Conservation (phyloP, 768 basidiomycete genomes). For the Megacollybia marginata region DNA sequence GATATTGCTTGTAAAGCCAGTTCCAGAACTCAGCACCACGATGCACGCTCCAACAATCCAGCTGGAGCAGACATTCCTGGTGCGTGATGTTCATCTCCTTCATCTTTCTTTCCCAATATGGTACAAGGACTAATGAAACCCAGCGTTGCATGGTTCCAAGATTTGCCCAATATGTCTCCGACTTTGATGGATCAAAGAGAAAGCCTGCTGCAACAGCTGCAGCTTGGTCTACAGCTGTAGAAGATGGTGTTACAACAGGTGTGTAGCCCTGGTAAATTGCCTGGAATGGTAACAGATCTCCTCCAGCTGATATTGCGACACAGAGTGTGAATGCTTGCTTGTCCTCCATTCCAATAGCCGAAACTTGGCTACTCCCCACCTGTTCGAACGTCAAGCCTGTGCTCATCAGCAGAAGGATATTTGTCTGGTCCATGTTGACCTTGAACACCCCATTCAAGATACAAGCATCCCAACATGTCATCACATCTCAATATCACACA, state of each 20-base stretch:
- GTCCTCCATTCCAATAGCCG: slow-evolving; percentile 17
- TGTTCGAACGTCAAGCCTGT: slow-evolving; percentile 10
- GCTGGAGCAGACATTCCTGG: slow-evolving; percentile 12
- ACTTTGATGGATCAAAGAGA: slow-evolving; percentile 10
- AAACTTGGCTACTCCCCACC: slow-evolving; percentile 17
- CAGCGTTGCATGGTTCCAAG: slow-evolving; percentile 11
- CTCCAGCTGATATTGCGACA: slow-evolving; percentile 15
- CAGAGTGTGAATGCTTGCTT: slow-evolving; percentile 26
- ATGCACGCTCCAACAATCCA: slow-evolving; percentile 25
- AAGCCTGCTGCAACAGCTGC: slow-evolving; percentile 9
- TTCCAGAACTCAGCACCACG: slow-evolving; percentile 17
- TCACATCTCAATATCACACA: neutral
- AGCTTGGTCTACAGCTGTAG: slow-evolving; percentile 2
- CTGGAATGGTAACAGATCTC: slow-evolving; percentile 21
- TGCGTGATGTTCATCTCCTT: neutral
- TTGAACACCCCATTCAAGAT: neutral
- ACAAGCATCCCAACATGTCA: neutral
- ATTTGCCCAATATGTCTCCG: slow-evolving; percentile 14
- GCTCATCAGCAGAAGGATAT: neutral
- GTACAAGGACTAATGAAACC: slow-evolving; percentile 12
- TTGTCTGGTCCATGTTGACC: neutral
- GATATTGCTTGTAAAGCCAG: slow-evolving; percentile 17
- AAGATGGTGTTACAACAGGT: slow-evolving; percentile 5
- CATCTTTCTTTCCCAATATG: slow-evolving; percentile 9
- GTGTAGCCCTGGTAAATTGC: slow-evolving; percentile 19